Evolutionary conservation across 202 grass and related monocot genomes (phyloP).

Genomic region (Elaeis oleifera): DNA sequence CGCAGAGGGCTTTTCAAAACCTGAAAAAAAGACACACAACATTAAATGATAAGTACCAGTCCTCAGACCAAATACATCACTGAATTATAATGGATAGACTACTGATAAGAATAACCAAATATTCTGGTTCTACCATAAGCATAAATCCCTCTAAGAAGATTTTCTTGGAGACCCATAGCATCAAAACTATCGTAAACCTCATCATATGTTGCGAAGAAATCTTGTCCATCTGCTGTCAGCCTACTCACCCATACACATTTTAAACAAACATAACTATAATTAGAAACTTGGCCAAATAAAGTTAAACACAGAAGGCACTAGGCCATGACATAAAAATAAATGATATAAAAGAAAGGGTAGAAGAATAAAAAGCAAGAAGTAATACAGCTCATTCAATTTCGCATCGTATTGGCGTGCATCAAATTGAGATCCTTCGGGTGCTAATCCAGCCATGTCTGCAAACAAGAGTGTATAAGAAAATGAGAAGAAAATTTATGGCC

Average conservation of each 20-base stretch:
- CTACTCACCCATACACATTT: conserved; percentile 21
- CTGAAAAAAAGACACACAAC: conserved; percentile 16
- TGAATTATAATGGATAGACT: too few relatives aligned
- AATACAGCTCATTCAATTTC: conserved; percentile 34
- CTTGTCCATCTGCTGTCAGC: conserved; percentile 45
- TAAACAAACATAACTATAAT: background rate
- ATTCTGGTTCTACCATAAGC: conserved; percentile 47
- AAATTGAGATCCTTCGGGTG: conserved; percentile 66
- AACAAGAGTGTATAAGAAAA: too few relatives aligned
- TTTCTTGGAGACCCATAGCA: background rate
- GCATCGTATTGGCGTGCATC: conserved; percentile 21
- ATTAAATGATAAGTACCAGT: background rate
- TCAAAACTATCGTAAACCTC: background rate
- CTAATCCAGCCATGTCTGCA: conserved; percentile 61
- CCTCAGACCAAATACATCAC: too few relatives aligned
- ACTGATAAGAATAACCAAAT: background rate
- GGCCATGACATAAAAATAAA: background rate
- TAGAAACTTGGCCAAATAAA: background rate
- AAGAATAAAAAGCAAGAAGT: background rate
- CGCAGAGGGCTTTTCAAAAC: conserved; percentile 89
- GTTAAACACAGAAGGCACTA: background rate
- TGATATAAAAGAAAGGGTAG: too few relatives aligned
- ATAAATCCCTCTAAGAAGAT: conserved; percentile 55
- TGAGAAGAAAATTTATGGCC: too few relatives aligned
- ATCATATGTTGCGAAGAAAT: conserved; percentile 82